Evolutionary conservation across 2,329 filamentous ascomycete species (phyloP).

Genomic region (Colletotrichum sublineola): DNA sequence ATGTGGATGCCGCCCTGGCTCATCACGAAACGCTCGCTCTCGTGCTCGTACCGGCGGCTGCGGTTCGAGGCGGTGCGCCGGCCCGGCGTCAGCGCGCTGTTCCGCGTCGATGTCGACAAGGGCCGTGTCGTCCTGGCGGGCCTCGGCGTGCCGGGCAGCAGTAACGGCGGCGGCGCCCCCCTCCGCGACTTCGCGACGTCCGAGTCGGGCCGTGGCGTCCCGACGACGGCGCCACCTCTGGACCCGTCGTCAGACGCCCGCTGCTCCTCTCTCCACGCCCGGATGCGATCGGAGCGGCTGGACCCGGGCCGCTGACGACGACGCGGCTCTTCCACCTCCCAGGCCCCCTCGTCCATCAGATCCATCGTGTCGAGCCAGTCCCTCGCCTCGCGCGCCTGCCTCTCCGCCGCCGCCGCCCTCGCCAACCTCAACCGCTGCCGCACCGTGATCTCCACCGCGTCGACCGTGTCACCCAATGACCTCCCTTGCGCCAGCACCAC

Average conservation of each 20-base stretch:
- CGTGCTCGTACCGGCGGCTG: constrained; percentile 1
- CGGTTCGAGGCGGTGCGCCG: constrained; percentile 12
- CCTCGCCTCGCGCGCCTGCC: not conserved
- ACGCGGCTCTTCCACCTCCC: not conserved
- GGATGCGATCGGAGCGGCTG: not conserved
- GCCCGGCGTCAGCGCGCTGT: not conserved
- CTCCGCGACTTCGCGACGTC: too few species aligned
- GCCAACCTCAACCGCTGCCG: not conserved
- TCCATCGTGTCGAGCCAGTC: not conserved
- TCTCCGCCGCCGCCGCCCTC: constrained; percentile 8
- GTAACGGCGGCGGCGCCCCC: too few species aligned
- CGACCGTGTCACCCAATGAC: not conserved
- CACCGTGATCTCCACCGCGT: not conserved
- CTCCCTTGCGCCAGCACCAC: not conserved
- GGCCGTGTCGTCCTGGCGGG: not conserved
- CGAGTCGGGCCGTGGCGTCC: not conserved
- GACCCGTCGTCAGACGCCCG: not conserved
- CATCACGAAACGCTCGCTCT: not conserved
- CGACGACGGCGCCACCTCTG: not conserved
- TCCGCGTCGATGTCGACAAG: not conserved
- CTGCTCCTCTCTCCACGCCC: constrained; percentile 2
- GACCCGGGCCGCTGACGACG: not conserved
- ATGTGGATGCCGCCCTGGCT: not conserved
- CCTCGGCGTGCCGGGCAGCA: not conserved
- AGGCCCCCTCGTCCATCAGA: not conserved